Conservation (phyloP, 441 rosid species). For the Breynia disticha region DNA sequence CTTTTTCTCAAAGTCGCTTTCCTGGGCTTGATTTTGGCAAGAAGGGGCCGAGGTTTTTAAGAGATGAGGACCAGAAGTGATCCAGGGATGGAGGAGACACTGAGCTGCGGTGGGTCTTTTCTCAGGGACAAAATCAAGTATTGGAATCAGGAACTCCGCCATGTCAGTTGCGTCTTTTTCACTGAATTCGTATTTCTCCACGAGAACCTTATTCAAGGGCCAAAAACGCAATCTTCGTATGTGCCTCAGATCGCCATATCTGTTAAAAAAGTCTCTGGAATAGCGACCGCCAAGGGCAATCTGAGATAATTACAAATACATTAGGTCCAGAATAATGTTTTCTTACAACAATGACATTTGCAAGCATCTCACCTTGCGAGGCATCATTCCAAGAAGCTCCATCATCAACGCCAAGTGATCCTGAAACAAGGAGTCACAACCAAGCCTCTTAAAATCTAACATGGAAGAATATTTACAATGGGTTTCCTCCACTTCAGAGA, state of each 20-base stretch:
- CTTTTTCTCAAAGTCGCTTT: constrained; percentile 18
- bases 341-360: too few species aligned
- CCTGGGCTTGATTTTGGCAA: constrained; percentile 18
- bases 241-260: constrained; percentile 58
- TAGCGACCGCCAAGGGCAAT: constrained; percentile 58
- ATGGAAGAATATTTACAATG: too few species aligned
- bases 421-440: too few species aligned
- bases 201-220: constrained; percentile 47
- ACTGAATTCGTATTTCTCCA: constrained; percentile 53
- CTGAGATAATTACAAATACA: constrained; percentile 17
- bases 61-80: constrained; percentile 35
- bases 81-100: constrained; percentile 52
- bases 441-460: too few species aligned
- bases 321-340: neutral
- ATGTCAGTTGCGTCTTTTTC: constrained; percentile 53
- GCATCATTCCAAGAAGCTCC: constrained; percentile 64
- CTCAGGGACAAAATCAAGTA: constrained; percentile 60
- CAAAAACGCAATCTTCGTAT: constrained; percentile 57
- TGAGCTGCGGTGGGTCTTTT: constrained; percentile 61
- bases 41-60: constrained; percentile 33
- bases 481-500: too few species aligned
- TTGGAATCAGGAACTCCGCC: constrained; percentile 45
- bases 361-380: constrained; percentile 65
- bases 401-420: constrained; percentile 76
- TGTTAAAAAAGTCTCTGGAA: constrained; percentile 59